Percentiles rank a stretch among this genome's conserved stretches.
These are phyloP conservation scores for Trichophyton mentagrophytes DNA, from an alignment of 2,329 filamentous ascomycete species.

Conservation along the genomic window DNA sequence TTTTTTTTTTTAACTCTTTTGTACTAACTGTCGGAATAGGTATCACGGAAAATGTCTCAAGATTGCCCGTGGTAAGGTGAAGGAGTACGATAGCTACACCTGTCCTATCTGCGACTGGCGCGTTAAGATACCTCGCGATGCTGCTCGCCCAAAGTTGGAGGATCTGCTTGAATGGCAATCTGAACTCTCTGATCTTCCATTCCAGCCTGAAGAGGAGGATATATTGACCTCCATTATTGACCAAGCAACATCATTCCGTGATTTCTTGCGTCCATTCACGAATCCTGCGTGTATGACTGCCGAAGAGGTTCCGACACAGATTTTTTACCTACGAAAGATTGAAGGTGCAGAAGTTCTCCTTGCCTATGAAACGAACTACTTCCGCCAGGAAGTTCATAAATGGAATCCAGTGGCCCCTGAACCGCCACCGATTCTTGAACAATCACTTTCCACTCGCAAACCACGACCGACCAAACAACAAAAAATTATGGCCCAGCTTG, in stretches of 20 bases:
- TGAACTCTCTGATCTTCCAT: constrained; percentile 67
- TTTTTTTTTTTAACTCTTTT: not conserved
- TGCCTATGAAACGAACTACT: constrained; percentile 90
- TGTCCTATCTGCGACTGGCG: constrained; percentile 97
- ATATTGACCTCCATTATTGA: constrained; percentile 75
- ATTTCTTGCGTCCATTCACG: constrained; percentile 67
- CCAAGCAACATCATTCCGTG: constrained; percentile 70
- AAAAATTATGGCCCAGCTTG: constrained; percentile 79
- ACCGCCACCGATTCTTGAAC: constrained; percentile 71
- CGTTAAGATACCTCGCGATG: constrained; percentile 91
- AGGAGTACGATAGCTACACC: constrained; percentile 96
- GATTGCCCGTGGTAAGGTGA: constrained; percentile 92
- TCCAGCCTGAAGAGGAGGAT: constrained; percentile 91
- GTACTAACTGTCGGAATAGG: constrained; percentile 35
- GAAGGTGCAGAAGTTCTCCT: constrained; percentile 92
- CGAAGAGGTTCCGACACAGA: constrained; percentile 75
- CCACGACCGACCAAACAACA: constrained; percentile 93
- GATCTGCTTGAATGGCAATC: constrained; percentile 74
- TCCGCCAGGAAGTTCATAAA: constrained; percentile 87
- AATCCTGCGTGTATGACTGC: constrained; percentile 68
- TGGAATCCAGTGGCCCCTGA: constrained; percentile 83
- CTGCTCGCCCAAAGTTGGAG: constrained; percentile 86
- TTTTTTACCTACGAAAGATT: constrained; percentile 93
- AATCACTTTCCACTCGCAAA: constrained; percentile 84
- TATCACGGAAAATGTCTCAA: constrained; percentile 98